Percentiles rank a stretch among this genome's conserved stretches.
Conservation (phyloP, 192 early-diverging fungal genomes). For the Coemansia sp. region DNA sequence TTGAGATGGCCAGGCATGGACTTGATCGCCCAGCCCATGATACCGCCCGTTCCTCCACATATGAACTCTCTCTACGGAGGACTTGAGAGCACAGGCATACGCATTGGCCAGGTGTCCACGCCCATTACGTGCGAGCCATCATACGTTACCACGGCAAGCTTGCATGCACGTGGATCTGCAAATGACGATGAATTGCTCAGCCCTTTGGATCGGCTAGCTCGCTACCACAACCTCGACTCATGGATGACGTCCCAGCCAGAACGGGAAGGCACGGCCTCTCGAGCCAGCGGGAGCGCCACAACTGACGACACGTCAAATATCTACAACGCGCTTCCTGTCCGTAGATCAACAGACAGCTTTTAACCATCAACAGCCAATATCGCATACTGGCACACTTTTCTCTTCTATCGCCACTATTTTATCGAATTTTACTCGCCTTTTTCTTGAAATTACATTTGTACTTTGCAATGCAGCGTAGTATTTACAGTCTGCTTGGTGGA, state of each 20-base stretch:
- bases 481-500: background rate
- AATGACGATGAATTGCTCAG: conserved; percentile 18
- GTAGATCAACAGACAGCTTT: conserved; percentile 8
- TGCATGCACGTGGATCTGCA: background rate
- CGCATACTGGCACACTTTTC: background rate
- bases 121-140: background rate
- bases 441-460: background rate
- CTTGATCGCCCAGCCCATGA: conserved; percentile 24
- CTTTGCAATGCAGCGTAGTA: background rate
- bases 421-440: background rate
- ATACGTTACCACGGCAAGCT: background rate
- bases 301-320: conserved; percentile 25
- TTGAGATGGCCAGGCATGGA: background rate
- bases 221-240: conserved; percentile 23
- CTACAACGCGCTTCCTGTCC: conserved; percentile 24
- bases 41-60: conserved; percentile 20
- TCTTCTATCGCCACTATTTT: background rate
- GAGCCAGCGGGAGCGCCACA: conserved; percentile 3
- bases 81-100: conserved; percentile 25
- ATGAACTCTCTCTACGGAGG: conserved; percentile 35
- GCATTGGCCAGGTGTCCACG: conserved; percentile 20
- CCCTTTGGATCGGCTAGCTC: conserved; percentile 30
- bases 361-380: no score
- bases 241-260: conserved; percentile 13
- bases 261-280: background rate